These are phyloP conservation scores for Curvularia hawaiiensis DNA, from an alignment of 2,329 filamentous ascomycete genomes.

Conservation along the genomic window DNA sequence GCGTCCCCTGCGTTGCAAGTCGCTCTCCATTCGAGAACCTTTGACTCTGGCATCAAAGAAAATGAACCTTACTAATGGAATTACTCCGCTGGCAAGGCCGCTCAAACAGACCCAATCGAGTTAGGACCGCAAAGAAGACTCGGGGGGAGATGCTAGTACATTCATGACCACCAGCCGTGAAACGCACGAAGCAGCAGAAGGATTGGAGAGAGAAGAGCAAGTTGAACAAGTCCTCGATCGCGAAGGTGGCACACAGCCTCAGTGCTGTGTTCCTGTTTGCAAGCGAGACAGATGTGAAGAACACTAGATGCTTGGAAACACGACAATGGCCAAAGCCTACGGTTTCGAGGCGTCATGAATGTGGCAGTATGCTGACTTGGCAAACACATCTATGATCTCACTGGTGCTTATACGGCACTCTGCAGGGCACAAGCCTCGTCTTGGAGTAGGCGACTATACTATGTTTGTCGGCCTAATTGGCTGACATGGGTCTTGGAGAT, in stretches of 20 bases:
- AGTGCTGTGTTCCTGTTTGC: constrained; percentile 16
- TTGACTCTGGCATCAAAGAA: neutral
- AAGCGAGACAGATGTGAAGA: constrained; percentile 14
- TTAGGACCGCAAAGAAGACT: neutral
- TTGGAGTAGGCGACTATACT: constrained; percentile 20
- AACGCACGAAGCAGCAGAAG: neutral
- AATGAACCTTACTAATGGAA: neutral
- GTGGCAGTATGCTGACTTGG: constrained; percentile 28
- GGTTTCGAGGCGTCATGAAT: constrained; percentile 24
- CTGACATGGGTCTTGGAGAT: constrained; percentile 11
- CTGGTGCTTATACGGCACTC: constrained; percentile 17
- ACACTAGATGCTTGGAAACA: constrained; percentile 22
- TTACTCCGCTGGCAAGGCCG: neutral
- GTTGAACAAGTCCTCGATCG: neutral
- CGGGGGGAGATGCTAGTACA: neutral
- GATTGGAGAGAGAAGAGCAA: neutral
- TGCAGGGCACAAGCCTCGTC: constrained; percentile 19
- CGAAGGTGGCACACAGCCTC: constrained; percentile 14
- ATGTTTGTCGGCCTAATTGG: constrained; percentile 22
- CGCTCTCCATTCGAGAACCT: neutral
- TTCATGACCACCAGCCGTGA: neutral
- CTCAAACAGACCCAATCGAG: neutral
- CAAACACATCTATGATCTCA: constrained; percentile 19
- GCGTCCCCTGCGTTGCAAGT: neutral
- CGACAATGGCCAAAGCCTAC: constrained; percentile 21